Percentiles rank a stretch among this genome's conserved stretches.
Conservation (phyloP, 129 eudicot genomes). For the Flaveria sonorensis region DNA sequence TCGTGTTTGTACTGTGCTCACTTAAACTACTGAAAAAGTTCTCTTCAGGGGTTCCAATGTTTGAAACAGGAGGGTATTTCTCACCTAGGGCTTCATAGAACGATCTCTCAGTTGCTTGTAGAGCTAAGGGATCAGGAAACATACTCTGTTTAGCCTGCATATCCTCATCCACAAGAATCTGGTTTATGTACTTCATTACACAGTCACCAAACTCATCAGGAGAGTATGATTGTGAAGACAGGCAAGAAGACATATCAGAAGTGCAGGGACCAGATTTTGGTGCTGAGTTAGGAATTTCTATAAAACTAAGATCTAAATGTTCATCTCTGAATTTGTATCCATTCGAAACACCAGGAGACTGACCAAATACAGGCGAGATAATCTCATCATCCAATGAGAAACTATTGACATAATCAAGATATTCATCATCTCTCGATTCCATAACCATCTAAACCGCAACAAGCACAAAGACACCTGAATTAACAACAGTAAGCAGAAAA, state of each 20-base stretch:
- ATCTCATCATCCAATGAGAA: slow-evolving; percentile 42
- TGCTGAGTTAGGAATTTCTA: slow-evolving; percentile 40
- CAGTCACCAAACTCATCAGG: slow-evolving; percentile 68
- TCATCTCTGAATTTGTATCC: slow-evolving; percentile 49
- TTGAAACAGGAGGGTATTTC: slow-evolving; percentile 30
- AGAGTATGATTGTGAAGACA: slow-evolving; percentile 37
- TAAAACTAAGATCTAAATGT: slow-evolving; percentile 47
- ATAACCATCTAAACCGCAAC: slow-evolving; percentile 37
- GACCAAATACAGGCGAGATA: slow-evolving; percentile 45
- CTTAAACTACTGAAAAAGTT: slow-evolving; percentile 49
- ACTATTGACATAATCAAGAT: slow-evolving; percentile 39
- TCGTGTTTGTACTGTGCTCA: slow-evolving; percentile 54
- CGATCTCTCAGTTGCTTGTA: slow-evolving; percentile 68
- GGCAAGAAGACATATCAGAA: slow-evolving; percentile 37
- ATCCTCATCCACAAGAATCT: slow-evolving; percentile 74
- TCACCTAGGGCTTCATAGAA: slow-evolving; percentile 72
- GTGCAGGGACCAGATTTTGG: slow-evolving; percentile 34
- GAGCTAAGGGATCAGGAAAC: slow-evolving; percentile 77
- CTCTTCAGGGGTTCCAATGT: slow-evolving; percentile 43
- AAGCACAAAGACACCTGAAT: slow-evolving; percentile 17
- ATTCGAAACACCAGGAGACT: slow-evolving; percentile 31
- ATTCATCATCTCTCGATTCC: slow-evolving; percentile 56
- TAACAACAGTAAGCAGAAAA: slow-evolving; percentile 4
- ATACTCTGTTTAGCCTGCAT: slow-evolving; percentile 70
- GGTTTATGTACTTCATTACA: slow-evolving; percentile 63